Conservation (phyloP, 495 filamentous ascomycete genomes). For the Aspergillus conjunctus region DNA sequence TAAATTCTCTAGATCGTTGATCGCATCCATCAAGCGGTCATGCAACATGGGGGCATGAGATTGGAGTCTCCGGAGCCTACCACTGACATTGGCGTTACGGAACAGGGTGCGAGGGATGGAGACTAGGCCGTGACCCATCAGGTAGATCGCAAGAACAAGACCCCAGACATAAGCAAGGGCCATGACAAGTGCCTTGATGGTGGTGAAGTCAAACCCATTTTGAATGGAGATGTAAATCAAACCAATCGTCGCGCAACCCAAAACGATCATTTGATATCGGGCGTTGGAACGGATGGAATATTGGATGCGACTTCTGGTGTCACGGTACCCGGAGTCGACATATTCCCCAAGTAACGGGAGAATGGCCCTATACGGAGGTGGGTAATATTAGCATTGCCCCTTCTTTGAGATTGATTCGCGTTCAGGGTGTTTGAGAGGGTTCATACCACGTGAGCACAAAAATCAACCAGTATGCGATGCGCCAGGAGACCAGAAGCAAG, state of each 20-base stretch:
- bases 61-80: conserved; percentile 72
- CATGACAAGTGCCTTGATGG: conserved; percentile 81
- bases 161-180: conserved; percentile 94
- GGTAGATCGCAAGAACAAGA: conserved; percentile 84
- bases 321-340: conserved; percentile 88
- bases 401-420: neutral
- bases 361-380: conserved; percentile 64
- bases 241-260: conserved; percentile 69
- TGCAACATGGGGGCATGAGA: conserved; percentile 76
- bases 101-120: conserved; percentile 82
- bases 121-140: conserved; percentile 97
- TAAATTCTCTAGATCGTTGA: conserved; percentile 75
- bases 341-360: conserved; percentile 92
- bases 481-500: conserved; percentile 80
- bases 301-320: conserved; percentile 73
- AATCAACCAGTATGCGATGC: conserved; percentile 94
- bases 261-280: conserved; percentile 79
- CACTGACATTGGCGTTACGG: conserved; percentile 71
- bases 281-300: conserved; percentile 86
- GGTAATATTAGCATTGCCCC: conserved; percentile 12
- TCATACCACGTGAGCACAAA: conserved; percentile 88
- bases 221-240: conserved; percentile 82
- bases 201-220: conserved; percentile 66
- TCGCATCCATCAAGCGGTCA: conserved; percentile 85
- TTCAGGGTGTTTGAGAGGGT: neutral